phyloP scores from a whole-genome alignment of 179 eudicot genomes.

The Vitellaria paradoxa region DNA sequence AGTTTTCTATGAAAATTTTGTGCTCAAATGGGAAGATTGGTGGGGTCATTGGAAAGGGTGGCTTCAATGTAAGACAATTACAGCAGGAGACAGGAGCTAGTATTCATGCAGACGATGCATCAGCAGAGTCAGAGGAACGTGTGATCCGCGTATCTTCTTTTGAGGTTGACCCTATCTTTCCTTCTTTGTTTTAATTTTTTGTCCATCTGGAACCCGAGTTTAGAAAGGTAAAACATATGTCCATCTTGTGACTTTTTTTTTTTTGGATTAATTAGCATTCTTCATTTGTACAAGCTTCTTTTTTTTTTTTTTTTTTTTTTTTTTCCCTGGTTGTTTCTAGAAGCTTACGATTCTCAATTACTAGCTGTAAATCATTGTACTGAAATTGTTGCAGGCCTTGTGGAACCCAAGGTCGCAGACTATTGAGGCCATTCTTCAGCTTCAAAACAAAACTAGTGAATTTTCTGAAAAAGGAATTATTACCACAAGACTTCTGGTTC shows the following conservation, averaged over 20 bases:
- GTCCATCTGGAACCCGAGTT: neutral
- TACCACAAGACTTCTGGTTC: conserved; percentile 74
- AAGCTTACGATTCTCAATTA: neutral
- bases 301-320: neutral
- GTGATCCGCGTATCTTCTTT: conserved; percentile 71
- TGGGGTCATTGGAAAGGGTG: conserved; percentile 83
- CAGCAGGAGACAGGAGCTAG: conserved; percentile 77
- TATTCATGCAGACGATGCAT: conserved; percentile 62
- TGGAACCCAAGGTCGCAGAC: conserved; percentile 68
- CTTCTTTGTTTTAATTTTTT: neutral
- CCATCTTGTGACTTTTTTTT: neutral
- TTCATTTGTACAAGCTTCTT: neutral
- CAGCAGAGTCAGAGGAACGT: conserved; percentile 62
- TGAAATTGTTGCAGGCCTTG: conserved; percentile 44
- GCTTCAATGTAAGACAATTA: conserved; percentile 58
- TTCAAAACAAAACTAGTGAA: conserved; percentile 72
- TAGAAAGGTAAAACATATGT: neutral
- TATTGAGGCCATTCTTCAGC: conserved; percentile 76
- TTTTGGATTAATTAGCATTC: neutral
- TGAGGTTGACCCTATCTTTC: conserved; percentile 47
- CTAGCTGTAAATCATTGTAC: conserved; percentile 7
- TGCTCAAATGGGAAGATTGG: conserved; percentile 72
- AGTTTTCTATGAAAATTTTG: conserved; percentile 69
- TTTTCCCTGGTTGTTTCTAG: neutral
- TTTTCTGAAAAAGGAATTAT: conserved; percentile 64